Evolutionary conservation across 2,329 filamentous ascomycete species (phyloP).

Genomic region (Calonectria ilicicola): DNA sequence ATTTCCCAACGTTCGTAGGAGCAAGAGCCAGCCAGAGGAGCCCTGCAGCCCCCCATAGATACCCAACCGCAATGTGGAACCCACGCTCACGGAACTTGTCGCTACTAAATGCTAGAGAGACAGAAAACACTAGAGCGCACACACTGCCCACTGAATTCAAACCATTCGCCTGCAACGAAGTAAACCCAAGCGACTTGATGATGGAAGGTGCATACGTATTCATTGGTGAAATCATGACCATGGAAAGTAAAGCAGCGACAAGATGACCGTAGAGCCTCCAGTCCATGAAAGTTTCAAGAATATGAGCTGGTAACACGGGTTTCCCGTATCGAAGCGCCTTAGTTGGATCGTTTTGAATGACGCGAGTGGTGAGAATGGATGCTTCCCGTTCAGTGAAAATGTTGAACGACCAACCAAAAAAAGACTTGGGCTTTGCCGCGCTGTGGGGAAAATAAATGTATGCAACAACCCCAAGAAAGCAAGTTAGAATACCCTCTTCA

Average conservation of each 20-base stretch:
- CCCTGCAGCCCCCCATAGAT: constrained; percentile 41
- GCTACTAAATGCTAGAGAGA: constrained; percentile 43
- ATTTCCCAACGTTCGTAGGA: constrained; percentile 36
- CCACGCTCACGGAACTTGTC: constrained; percentile 44
- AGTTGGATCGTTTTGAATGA: constrained; percentile 44
- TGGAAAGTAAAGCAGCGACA: constrained; percentile 40
- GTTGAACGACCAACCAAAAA: constrained; percentile 40
- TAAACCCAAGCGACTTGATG: constrained; percentile 45
- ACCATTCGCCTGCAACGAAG: constrained; percentile 42
- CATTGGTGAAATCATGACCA: constrained; percentile 47
- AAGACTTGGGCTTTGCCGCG: constrained; percentile 38
- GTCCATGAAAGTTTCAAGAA: constrained; percentile 42
- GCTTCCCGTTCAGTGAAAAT: constrained; percentile 42
- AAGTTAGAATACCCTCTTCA: constrained; percentile 44
- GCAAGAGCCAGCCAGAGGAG: constrained; percentile 44
- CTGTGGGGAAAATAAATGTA: constrained; percentile 45
- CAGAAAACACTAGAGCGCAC: constrained; percentile 42
- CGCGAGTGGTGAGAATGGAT: constrained; percentile 43
- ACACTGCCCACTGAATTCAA: constrained; percentile 45
- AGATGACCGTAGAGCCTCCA: constrained; percentile 46
- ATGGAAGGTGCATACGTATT: constrained; percentile 47
- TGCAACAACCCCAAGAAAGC: constrained; percentile 35
- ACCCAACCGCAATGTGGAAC: constrained; percentile 43
- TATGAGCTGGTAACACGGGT: constrained; percentile 38
- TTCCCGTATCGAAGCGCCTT: constrained; percentile 40